Conservation (phyloP, 2,329 filamentous ascomycete species). For the Cytospora piceae region DNA sequence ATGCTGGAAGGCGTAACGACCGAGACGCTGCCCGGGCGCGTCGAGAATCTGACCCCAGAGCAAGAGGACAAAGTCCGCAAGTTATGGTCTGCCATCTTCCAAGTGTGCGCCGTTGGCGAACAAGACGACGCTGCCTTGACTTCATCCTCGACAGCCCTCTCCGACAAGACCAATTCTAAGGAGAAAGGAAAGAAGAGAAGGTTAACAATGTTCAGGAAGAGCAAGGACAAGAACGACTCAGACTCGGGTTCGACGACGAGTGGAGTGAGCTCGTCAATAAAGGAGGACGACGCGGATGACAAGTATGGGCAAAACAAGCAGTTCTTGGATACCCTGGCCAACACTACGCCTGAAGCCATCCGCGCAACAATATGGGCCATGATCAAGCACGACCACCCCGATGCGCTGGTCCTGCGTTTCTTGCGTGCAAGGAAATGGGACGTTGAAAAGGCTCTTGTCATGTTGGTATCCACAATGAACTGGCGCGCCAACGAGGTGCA, state of each 20-base stretch:
- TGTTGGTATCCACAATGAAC: constrained; percentile 92
- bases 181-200: constrained; percentile 76
- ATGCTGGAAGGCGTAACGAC: constrained; percentile 34
- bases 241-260: constrained; percentile 40
- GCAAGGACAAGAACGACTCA: constrained; percentile 56
- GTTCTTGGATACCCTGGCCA: constrained; percentile 80
- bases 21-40: constrained; percentile 67
- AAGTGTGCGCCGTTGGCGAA: constrained; percentile 69
- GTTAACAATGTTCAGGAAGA: constrained; percentile 69
- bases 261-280: constrained; percentile 45
- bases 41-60: constrained; percentile 86
- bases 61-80: constrained; percentile 87
- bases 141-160: constrained; percentile 35
- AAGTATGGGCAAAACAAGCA: constrained; percentile 91
- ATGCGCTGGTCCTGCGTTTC: constrained; percentile 81
- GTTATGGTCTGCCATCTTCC: constrained; percentile 78
- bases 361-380: constrained; percentile 86
- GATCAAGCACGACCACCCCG: constrained; percentile 94
- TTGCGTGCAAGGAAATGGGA: constrained; percentile 94
- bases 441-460: constrained; percentile 86
- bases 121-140: constrained; percentile 41
- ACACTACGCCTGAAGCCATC: constrained; percentile 76
- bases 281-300: constrained; percentile 68
- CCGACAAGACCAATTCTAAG: constrained; percentile 35
- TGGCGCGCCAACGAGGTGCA: constrained; percentile 85